These are phyloP conservation scores for Cladosporium colombiae DNA, from an alignment of 2,329 filamentous ascomycete species.

Conservation along the genomic window DNA sequence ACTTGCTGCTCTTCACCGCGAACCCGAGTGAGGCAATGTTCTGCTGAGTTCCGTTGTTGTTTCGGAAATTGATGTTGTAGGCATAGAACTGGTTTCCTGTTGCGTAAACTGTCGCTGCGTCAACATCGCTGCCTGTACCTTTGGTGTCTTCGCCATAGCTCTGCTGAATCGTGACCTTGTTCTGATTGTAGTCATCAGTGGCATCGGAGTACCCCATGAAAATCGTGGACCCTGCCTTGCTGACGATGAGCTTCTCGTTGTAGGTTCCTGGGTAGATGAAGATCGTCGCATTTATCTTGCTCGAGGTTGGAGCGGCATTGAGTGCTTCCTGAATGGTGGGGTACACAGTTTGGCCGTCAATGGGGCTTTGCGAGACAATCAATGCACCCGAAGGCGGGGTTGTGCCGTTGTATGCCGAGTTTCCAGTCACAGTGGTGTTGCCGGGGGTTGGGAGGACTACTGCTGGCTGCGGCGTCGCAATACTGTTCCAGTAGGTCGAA, in stretches of 20 bases:
- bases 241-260: slow-evolving; percentile 43
- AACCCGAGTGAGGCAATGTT: slow-evolving; percentile 44
- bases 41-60: slow-evolving; percentile 41
- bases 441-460: slow-evolving; percentile 24
- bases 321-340: slow-evolving; percentile 42
- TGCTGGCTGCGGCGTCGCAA: slow-evolving; percentile 37
- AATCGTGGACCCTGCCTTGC: slow-evolving; percentile 42
- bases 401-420: slow-evolving; percentile 37
- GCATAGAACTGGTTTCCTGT: slow-evolving; percentile 45
- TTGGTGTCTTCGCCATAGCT: slow-evolving; percentile 43
- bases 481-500: slow-evolving; percentile 42
- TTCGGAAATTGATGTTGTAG: slow-evolving; percentile 45
- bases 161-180: slow-evolving; percentile 41
- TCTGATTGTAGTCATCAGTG: slow-evolving; percentile 41
- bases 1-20: slow-evolving; percentile 46
- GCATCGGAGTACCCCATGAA: slow-evolving; percentile 43
- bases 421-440: slow-evolving; percentile 33
- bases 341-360: slow-evolving; percentile 40
- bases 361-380: slow-evolving; percentile 42
- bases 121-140: slow-evolving; percentile 39
- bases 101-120: slow-evolving; percentile 44
- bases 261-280: slow-evolving; percentile 46
- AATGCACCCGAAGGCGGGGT: slow-evolving; percentile 40
- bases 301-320: slow-evolving; percentile 39
- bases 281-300: slow-evolving; percentile 41